Evolutionary conservation across 495 filamentous ascomycete species (phyloP).

Genomic region (Lindgomyces ingoldianus): DNA sequence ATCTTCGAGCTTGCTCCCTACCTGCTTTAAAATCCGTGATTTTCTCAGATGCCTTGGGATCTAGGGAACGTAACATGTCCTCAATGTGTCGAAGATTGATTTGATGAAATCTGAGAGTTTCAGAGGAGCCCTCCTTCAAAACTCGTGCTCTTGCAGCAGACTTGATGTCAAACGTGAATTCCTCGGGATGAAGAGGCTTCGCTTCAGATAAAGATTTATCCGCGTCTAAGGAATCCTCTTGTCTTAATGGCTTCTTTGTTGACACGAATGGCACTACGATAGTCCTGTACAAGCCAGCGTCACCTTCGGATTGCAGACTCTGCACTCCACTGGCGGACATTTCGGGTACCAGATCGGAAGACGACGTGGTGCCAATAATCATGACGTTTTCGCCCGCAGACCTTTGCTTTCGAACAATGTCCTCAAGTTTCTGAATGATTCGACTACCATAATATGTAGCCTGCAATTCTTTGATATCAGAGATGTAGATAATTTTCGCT

Average conservation of each 20-base stretch:
- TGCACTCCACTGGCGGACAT: conserved; percentile 55
- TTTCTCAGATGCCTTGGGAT: conserved; percentile 19
- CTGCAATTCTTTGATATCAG: conserved; percentile 76
- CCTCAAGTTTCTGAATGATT: conserved; percentile 65
- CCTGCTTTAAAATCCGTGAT: neutral
- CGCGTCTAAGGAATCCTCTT: neutral
- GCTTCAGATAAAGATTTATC: neutral
- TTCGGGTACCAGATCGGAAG: conserved; percentile 51
- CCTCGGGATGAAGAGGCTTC: neutral
- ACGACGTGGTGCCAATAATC: conserved; percentile 71
- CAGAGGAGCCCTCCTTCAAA: conserved; percentile 36
- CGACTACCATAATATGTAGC: conserved; percentile 61
- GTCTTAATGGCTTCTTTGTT: no score
- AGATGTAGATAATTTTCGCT: conserved; percentile 67
- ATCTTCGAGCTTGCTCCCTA: neutral
- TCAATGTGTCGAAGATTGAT: conserved; percentile 73
- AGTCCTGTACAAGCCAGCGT: conserved; percentile 52
- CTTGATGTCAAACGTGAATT: neutral
- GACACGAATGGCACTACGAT: conserved; percentile 52
- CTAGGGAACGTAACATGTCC: conserved; percentile 59
- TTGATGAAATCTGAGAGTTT: conserved; percentile 48
- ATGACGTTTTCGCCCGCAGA: conserved; percentile 67
- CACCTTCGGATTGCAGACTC: conserved; percentile 47
- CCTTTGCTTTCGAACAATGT: conserved; percentile 69
- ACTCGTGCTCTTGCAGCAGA: neutral